phyloP scores from a whole-genome alignment of 257 asterid genomes.

The Capsicum rhomboideum region DNA sequence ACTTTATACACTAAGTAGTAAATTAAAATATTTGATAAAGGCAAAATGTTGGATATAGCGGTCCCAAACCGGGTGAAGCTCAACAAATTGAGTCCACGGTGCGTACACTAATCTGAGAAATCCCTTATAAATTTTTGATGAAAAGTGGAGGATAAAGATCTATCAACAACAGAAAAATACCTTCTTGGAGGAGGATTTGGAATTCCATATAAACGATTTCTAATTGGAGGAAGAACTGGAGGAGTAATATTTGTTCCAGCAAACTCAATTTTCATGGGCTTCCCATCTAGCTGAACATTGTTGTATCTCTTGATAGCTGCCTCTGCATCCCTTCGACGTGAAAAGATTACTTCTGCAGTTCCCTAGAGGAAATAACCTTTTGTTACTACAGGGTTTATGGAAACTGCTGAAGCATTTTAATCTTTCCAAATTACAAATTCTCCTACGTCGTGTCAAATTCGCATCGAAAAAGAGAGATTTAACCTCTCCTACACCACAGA shows the following conservation, averaged over 20 bases:
- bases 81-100: neutral
- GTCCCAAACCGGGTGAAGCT: neutral
- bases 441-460: too few relatives aligned
- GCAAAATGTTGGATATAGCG: neutral
- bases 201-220: conserved; percentile 20
- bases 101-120: neutral
- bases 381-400: neutral
- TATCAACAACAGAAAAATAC: neutral
- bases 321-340: conserved; percentile 52
- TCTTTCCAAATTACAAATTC: neutral
- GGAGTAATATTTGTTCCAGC: conserved; percentile 41
- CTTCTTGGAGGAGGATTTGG: conserved; percentile 30
- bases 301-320: conserved; percentile 62
- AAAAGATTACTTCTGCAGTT: conserved; percentile 81
- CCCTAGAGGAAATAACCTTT: conserved; percentile 44
- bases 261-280: conserved; percentile 60
- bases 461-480: too few relatives aligned
- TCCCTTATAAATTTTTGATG: neutral
- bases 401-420: neutral
- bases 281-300: conserved; percentile 65
- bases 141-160: neutral
- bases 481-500: neutral
- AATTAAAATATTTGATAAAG: neutral
- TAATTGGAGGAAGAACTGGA: conserved; percentile 5
- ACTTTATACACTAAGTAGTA: neutral